Evolutionary conservation across 345 rosid species (phyloP).

Genomic region (Corymbia maculata): DNA sequence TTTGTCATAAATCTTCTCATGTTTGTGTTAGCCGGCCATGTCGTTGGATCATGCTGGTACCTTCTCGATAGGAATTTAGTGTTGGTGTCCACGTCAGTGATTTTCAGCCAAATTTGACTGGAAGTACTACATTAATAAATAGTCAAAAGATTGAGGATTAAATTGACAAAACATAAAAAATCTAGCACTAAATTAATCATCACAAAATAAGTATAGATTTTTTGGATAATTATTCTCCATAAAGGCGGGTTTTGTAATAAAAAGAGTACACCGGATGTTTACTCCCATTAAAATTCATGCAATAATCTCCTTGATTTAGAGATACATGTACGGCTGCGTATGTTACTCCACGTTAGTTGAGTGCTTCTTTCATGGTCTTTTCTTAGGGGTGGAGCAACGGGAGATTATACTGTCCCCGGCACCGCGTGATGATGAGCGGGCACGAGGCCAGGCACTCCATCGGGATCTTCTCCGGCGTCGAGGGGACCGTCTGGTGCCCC

Average conservation of each 20-base stretch:
- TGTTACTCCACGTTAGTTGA: too few species aligned
- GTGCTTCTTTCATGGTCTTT: background rate
- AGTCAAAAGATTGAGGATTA: too few species aligned
- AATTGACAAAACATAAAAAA: too few species aligned
- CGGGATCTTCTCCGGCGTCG: background rate
- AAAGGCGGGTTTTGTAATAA: background rate
- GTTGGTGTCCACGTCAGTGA: too few species aligned
- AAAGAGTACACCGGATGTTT: background rate
- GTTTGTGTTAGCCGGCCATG: constrained; percentile 64
- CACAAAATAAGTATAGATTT: background rate
- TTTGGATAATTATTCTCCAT: background rate
- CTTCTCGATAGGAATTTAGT: too few species aligned
- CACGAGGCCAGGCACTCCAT: background rate
- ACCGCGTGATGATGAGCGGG: background rate
- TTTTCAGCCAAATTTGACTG: too few species aligned
- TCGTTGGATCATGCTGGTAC: constrained; percentile 86
- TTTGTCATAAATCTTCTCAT: constrained; percentile 78
- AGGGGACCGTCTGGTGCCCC: background rate
- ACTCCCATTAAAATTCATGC: background rate
- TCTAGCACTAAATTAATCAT: background rate
- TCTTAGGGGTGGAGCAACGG: background rate
- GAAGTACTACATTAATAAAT: too few species aligned
- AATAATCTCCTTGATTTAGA: background rate
- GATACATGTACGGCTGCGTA: too few species aligned
- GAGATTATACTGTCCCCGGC: background rate